phyloP scores from a whole-genome alignment of 805 yeast species.

The Torulaspora franciscae region DNA sequence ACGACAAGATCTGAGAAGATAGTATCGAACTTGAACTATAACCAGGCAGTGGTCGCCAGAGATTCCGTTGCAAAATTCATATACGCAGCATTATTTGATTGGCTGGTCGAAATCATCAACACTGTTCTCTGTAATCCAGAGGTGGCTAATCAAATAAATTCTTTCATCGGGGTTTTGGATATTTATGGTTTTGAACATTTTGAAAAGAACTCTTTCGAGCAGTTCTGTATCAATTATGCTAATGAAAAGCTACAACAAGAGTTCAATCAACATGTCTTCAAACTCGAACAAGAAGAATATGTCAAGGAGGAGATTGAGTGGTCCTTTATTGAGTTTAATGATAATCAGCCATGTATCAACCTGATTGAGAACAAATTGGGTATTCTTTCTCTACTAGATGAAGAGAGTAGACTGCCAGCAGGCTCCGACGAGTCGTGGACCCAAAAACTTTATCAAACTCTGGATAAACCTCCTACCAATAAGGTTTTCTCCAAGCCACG shows the following conservation, averaged over 20 bases:
- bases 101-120: constrained; percentile 86
- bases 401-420: constrained; percentile 90
- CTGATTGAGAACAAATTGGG: constrained; percentile 88
- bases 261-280: constrained; percentile 95
- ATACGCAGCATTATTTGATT: constrained; percentile 87
- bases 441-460: constrained; percentile 79
- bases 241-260: constrained; percentile 97
- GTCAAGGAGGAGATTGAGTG: constrained; percentile 89
- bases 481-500: constrained; percentile 87
- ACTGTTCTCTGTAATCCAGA: constrained; percentile 71
- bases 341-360: constrained; percentile 93
- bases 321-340: constrained; percentile 94
- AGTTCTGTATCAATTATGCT: constrained; percentile 95
- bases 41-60: constrained; percentile 85
- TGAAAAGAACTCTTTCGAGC: constrained; percentile 91
- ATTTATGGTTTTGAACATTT: constrained; percentile 97
- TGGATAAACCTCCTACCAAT: constrained; percentile 72
- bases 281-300: constrained; percentile 94
- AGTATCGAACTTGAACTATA: constrained; percentile 71
- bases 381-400: constrained; percentile 81
- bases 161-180: constrained; percentile 94
- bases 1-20: constrained; percentile 91
- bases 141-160: constrained; percentile 50
- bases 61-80: constrained; percentile 95
- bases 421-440: constrained; percentile 93